Percentiles rank a stretch among this genome's conserved stretches.
phyloP scores from a whole-genome alignment of 305 asterid species.

The Fraxinus sp. region DNA sequence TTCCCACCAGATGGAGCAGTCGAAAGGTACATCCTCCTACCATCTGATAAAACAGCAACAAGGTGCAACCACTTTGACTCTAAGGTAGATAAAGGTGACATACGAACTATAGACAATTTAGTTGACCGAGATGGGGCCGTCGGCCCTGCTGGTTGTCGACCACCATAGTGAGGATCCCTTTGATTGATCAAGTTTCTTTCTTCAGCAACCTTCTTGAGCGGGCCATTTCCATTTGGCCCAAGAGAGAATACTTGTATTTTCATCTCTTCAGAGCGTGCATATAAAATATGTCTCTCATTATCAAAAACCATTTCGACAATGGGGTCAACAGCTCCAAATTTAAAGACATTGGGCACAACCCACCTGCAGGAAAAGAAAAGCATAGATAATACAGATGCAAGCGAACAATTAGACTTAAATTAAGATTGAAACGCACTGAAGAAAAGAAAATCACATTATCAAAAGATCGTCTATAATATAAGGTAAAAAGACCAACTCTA shows the following conservation, averaged over 20 bases:
- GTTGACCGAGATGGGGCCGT: conserved; percentile 58
- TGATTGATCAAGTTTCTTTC: conserved; percentile 87
- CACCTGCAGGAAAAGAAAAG: conserved; percentile 53
- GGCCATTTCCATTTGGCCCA: conserved; percentile 83
- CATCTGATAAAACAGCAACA: conserved; percentile 89
- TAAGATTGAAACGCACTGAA: conserved; percentile 16
- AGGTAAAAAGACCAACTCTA: background rate
- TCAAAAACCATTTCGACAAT: conserved; percentile 94
- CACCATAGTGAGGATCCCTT: conserved; percentile 71
- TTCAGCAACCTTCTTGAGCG: conserved; percentile 87
- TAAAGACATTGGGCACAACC: conserved; percentile 95
- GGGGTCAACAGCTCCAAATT: conserved; percentile 94
- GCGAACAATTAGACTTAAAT: conserved; percentile 15
- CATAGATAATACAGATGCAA: conserved; percentile 11
- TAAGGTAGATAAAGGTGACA: conserved; percentile 76
- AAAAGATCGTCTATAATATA: background rate
- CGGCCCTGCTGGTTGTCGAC: conserved; percentile 75
- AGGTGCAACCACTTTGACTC: conserved; percentile 98
- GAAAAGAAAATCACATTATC: conserved; percentile 12
- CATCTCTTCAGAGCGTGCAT: conserved; percentile 96
- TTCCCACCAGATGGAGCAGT: conserved; percentile 79
- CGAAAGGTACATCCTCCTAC: conserved; percentile 94
- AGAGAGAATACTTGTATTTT: conserved; percentile 86
- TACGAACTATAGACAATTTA: conserved; percentile 76
- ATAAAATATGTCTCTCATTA: conserved; percentile 82